phyloP scores from a whole-genome alignment of 768 basidiomycete species.

The Mrakia blollopis region DNA sequence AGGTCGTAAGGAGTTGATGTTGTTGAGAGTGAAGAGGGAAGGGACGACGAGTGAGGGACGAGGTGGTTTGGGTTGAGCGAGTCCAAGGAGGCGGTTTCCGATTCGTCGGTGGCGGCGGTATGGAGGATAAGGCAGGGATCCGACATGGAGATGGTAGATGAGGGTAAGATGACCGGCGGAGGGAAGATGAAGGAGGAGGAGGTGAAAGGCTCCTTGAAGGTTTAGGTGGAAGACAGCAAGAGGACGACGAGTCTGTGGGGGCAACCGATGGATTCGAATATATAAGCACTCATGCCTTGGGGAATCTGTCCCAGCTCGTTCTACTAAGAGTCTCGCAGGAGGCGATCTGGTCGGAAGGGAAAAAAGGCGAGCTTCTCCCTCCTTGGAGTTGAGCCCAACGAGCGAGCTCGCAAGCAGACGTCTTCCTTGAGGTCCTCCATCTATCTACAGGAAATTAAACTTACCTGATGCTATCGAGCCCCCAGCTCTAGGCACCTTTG shows the following conservation, averaged over 20 bases:
- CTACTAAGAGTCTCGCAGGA: too few species aligned
- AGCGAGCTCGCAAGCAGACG: too few species aligned
- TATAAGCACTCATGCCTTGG: too few species aligned
- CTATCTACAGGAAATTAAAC: too few species aligned
- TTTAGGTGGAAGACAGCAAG: neutral
- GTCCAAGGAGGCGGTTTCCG: neutral
- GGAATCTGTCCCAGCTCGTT: too few species aligned
- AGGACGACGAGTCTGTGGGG: neutral
- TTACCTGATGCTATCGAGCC: neutral
- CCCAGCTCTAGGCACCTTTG: neutral
- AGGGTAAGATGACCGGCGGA: neutral
- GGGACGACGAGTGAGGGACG: neutral
- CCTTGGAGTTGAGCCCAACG: too few species aligned
- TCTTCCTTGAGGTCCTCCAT: too few species aligned
- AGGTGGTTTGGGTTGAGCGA: neutral
- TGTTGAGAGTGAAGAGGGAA: neutral
- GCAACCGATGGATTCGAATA: neutral
- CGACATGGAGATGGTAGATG: neutral
- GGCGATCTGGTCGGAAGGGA: too few species aligned
- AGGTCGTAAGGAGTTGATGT: neutral
- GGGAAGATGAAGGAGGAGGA: neutral
- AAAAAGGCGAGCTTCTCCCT: too few species aligned
- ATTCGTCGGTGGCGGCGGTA: neutral
- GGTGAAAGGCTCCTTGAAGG: neutral
- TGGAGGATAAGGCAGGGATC: neutral